Evolutionary conservation across 73 alveolate species (phyloP).

Genomic region (Durusdinium trenchii): DNA sequence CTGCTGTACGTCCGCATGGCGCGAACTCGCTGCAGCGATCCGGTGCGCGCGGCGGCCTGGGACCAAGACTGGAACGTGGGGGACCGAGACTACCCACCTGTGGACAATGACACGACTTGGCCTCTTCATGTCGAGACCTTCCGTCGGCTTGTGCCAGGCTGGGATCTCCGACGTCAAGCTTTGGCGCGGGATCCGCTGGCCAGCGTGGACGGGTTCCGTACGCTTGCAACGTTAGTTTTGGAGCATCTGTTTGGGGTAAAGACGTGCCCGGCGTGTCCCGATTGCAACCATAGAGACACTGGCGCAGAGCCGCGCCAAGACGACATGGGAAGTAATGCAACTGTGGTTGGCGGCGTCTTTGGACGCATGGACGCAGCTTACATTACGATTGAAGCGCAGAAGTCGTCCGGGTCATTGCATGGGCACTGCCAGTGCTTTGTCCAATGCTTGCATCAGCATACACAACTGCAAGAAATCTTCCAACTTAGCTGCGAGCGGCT

Average conservation of each 20-base stretch:
- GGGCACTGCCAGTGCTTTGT: conserved; percentile 18
- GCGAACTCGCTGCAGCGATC: background rate
- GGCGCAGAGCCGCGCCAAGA: background rate
- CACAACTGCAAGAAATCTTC: too few relatives aligned
- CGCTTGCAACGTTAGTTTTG: background rate
- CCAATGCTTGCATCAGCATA: conserved; percentile 24
- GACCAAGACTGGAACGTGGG: too few relatives aligned
- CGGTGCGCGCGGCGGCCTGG: background rate
- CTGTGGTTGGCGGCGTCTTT: background rate
- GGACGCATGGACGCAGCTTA: conserved; percentile 26
- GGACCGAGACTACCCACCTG: background rate
- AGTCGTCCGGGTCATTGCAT: background rate
- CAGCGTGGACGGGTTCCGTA: too few relatives aligned
- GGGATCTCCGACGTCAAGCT: too few relatives aligned
- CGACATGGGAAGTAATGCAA: background rate
- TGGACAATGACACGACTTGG: background rate
- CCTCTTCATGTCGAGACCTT: too few relatives aligned
- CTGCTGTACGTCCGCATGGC: conserved; percentile 8
- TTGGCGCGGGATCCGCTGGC: too few relatives aligned
- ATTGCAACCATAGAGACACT: background rate
- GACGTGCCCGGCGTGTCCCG: background rate
- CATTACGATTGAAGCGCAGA: background rate
- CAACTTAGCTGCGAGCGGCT: too few relatives aligned
- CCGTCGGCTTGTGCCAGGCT: too few relatives aligned
- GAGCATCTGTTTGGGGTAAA: background rate